Base-by-base conservation (phyloP, 805 yeast species). In the Candida sonorensis region DNA sequence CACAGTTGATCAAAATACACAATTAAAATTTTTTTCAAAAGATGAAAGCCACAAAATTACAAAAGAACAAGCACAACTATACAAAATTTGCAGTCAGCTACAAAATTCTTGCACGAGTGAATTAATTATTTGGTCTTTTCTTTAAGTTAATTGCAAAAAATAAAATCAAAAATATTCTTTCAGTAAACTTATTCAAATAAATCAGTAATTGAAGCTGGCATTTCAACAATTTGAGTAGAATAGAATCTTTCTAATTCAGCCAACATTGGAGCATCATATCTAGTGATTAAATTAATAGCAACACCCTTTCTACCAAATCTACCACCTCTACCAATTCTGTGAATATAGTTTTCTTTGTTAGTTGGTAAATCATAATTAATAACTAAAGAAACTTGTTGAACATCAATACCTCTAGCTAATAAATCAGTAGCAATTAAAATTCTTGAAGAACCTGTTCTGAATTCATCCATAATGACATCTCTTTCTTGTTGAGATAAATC, bases 231-330 rank as follows among this genome's bases (percentile, higher is more conserved):
- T 59, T 75, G 80, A 36, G 79, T 79, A 36, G 80, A 71, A 67
- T 83, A 83, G 69, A 75, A 75, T 57, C 66, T 67, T 55, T 81
- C 87, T 45, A 82, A 64, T 46, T 79, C 95, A 57, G 77, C 73
- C 68, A 90, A 69, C 56, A 72, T 75, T 33, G 69, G 72, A 44
- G 69, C 71, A 61, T 92, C 97, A 31, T 79, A 80, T 45, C 67
- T 69, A 36, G 97, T 86, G 52, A 87, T 79, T 51, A 92, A 82
- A 71, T 88, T 92, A 62, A 90, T 85, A 37, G 98, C 97, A 53
- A 83, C 94, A 70, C 95, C 98, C 70, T 88, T 90, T 65, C 98
- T 79, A 50, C 98, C 98, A 69, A 90, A 90, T 59, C 98, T 79
- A 44, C 97, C 98, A 48, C 95, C 87, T 63, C 98, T 81, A 61